Evolutionary conservation across 331 rosid genomes (phyloP), one percentile per base, ranked within the genome.

Genomic region (Acacia concinna): DNA sequence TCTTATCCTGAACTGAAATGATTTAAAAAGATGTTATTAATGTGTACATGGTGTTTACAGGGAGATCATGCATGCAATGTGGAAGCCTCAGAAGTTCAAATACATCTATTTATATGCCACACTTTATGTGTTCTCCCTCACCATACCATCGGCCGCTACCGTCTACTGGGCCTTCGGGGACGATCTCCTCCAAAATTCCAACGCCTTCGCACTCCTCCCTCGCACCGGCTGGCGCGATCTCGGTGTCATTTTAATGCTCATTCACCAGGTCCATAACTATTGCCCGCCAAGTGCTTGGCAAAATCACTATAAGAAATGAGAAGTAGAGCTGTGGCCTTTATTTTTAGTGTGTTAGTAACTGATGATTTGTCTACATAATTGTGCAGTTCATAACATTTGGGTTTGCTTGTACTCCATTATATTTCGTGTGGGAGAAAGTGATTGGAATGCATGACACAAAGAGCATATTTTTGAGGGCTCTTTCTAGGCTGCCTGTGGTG

Each of bases 61-160:
- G 90, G 99, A 96, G 88, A 93, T 96, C 82, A 96, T 96, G 99
- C 94, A 96, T 87, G 99, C 99, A 73, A 96, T 96, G 99, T 96
- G 98, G 98, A 96, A 90, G 87, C 99, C 98, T 74, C 94, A 88
- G 82, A 96, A 93, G 81, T 96, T 96, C 85, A 93, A 96, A 81
- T 86, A 79, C 71, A 91, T 96, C 5, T 96, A 93, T 91, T 85
- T 96, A 3, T 72, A 77, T 27, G 99, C 99, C 27, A 96, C 99
- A 1, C 78, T 93, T 15, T 96, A 89, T 86, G 98, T 96, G 15
- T 93, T 89, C 91, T 93, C 99, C 23, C 87, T 96, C 69, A 96
- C 99, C 68, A 86, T 96, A 63, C 99, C 99, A 47, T 96, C 99
- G 30, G 88, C 99, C 6, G 3, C 83, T 75, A 93, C 97, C 35